Evolutionary conservation across 495 filamentous ascomycete genomes (phyloP).

Genomic region (Zalerion maritima): DNA sequence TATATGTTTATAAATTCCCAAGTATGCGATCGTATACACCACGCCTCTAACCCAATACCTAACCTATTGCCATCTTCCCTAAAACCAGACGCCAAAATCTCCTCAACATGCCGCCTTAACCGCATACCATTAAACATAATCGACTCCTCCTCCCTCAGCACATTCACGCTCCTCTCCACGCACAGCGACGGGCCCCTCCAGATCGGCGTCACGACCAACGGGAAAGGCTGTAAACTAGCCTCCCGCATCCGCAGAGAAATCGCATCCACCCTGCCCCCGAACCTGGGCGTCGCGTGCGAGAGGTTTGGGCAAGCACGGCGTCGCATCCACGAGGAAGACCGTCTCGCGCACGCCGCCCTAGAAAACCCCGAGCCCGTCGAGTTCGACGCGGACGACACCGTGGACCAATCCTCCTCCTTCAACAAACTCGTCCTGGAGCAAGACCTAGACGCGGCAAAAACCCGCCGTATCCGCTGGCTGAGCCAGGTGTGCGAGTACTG

Average conservation of each 20-base stretch:
- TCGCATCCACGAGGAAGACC: conserved; percentile 67
- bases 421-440: conserved; percentile 65
- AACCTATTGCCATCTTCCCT: conserved; percentile 3
- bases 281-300: conserved; percentile 73
- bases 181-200: conserved; percentile 85
- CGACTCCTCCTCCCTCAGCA: conserved; percentile 76
- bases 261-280: conserved; percentile 55
- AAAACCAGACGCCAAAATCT: conserved; percentile 48
- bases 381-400: conserved; percentile 62
- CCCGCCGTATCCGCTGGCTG: conserved; percentile 78
- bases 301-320: conserved; percentile 63
- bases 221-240: conserved; percentile 86
- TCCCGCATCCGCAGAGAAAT: conserved; percentile 84
- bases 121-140: conserved; percentile 88
- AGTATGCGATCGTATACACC: too few relatives aligned
- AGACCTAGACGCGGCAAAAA: conserved; percentile 61
- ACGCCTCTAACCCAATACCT: too few relatives aligned
- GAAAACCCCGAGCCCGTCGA: conserved; percentile 13
- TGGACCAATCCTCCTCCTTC: conserved; percentile 74
- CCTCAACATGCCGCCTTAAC: conserved; percentile 56
- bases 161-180: conserved; percentile 78
- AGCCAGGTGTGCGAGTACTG: conserved; percentile 98
- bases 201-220: conserved; percentile 91
- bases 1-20: too few relatives aligned
- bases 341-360: conserved; percentile 29